Evolutionary conservation across 768 basidiomycete genomes (phyloP), one percentile per base, ranked within the genome.

Genomic region (Termitomyces sp.): DNA sequence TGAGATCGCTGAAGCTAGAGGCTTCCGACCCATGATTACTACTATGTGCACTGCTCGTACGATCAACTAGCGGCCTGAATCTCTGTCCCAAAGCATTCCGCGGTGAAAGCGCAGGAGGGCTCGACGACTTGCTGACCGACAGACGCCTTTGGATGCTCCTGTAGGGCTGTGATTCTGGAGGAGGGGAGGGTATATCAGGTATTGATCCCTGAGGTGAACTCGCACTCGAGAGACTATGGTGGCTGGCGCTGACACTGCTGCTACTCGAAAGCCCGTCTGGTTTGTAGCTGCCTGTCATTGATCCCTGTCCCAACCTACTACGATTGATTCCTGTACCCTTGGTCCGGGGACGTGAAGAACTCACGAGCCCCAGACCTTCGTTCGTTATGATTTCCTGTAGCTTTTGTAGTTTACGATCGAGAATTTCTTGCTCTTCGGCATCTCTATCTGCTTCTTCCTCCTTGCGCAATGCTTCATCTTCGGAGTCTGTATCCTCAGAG

Each of bases 1-100:
- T 94, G 45, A 93, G 66, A 66, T 94, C 92, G 65, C 91, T 93
- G 64, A 93, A 92, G 69, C 92, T 82, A 6, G 90, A 92, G 0
- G 90, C 82, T 44, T 86, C 83, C 24, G 90, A 92, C 3, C 84
- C 83, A 51, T 87, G 80, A 61, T 75, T 83, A 62, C 87, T 88
- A 45, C 78, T 78, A 55, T 81, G 77, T 56, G 86, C 83, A 62
- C 81, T 82, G 37, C 70, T 66, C 42, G 69, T 73, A 36, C 76
- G 73, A 56, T 70, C 77, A 51, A 74, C 73, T 54, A 76, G 64
- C 33, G 79, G 73, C 28, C 75, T 73, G 64, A 82, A 77, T 20
- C 79, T 76, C 53, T 80, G 78, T 9, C 82, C 76, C n/a, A 79
- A 70, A 16, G 79, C 83, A 54, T 76, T 83, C 3, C 84, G 75